A percentile compares a stretch with the other conserved stretches of the same genome.
These are phyloP conservation scores for Penicillium griseofulvum DNA, from an alignment of 2,329 filamentous ascomycete genomes.

Conservation along the genomic window DNA sequence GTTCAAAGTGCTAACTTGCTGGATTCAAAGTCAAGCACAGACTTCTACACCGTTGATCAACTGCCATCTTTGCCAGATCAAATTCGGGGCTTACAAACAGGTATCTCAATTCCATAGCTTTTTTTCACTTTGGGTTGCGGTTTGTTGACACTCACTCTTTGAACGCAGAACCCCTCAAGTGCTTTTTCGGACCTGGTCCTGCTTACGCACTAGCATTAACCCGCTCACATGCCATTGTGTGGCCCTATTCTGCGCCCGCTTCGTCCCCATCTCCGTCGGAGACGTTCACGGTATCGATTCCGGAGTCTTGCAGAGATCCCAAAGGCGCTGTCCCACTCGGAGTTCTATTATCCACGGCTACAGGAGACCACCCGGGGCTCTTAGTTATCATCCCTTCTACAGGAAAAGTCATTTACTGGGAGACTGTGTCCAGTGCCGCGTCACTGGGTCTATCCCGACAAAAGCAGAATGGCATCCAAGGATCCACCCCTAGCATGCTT, in stretches of 20 bases:
- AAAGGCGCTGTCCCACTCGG: conserved; percentile 77
- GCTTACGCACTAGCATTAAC: conserved; percentile 80
- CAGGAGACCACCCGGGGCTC: conserved; percentile 77
- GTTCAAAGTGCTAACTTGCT: conserved; percentile 9
- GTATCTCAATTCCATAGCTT: conserved; percentile 47
- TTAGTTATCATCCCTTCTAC: conserved; percentile 80
- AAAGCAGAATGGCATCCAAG: conserved; percentile 75
- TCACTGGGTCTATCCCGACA: conserved; percentile 80
- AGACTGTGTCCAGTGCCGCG: conserved; percentile 85
- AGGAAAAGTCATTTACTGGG: conserved; percentile 91
- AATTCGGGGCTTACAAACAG: conserved; percentile 63
- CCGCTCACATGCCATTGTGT: conserved; percentile 78
- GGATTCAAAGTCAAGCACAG: conserved; percentile 67
- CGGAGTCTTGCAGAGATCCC: conserved; percentile 65
- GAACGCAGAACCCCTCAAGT: conserved; percentile 60
- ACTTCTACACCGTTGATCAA: conserved; percentile 80
- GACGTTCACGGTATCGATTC: conserved; percentile 76
- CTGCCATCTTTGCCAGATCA: conserved; percentile 78
- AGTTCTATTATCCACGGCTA: conserved; percentile 74
- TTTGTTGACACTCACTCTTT: conserved; percentile 12
- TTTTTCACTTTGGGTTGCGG: conserved; percentile 6
- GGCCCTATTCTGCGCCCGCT: conserved; percentile 68
- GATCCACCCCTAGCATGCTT: conserved; percentile 68
- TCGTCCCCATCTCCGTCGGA: conserved; percentile 48
- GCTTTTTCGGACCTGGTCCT: conserved; percentile 61